Base-by-base conservation (phyloP, 768 basidiomycete species). In the Suillus tomentosus region DNA sequence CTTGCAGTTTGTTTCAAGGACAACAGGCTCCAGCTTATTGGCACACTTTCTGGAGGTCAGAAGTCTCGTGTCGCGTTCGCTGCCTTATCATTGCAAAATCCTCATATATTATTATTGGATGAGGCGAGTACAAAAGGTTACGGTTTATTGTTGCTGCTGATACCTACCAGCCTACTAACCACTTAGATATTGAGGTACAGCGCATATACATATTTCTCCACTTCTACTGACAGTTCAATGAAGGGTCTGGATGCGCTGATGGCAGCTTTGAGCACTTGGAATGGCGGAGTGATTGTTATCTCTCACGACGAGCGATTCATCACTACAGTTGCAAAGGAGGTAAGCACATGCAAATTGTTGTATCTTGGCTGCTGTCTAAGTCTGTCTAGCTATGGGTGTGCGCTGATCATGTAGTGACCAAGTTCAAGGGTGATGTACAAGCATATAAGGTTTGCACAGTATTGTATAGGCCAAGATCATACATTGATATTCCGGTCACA, bases 231-330 rank as follows among this genome's bases (percentile, higher is more conserved):
- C n/a, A n/a, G 22, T 62, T 17, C 48, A 24, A 13, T 54, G 36
- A 73, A 93, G 87, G 96, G 96, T 85, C 84, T 98, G 60, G 97
- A 99, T 72, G 97, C 95, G 1, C 80, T 99, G 60, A 97, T 98
- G 90, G 76, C 82, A 5, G 97, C 94, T 5, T 72, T 93, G 66
- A 80, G 83, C 65, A 78, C 79, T 13, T 96, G 91, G 92, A 94
- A 94, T 68, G 95, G 95, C 10, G 94, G 94, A 37, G 93, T 96
- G 8, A 95, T 96, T 66, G 81, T 95, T 68, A 94, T 95, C 69
- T 95, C 92, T 66, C 96, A 97, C 85, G 96, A 98, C 82, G 95
- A 96, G 73, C 81, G 94, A 59, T 98, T 96, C 75, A 96, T 96
- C 70, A 96, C 94, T 17, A 89, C 87, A 17, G 94, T 95, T 22